phyloP scores from a whole-genome alignment of 192 early-diverging fungal species.

The Geosiphon pyriformis region DNA sequence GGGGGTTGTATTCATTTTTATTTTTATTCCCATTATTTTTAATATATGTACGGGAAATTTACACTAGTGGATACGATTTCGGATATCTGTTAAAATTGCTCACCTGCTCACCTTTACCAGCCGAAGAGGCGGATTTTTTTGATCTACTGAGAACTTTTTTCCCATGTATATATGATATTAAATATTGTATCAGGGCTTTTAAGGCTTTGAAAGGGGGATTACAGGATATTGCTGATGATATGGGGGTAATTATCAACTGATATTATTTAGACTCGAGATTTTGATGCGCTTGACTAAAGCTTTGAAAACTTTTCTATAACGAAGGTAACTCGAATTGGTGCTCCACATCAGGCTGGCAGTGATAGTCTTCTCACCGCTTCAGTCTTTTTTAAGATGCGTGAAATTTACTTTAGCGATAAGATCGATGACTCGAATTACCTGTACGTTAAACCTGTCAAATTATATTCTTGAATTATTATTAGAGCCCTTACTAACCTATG shows the following conservation, averaged over 20 bases:
- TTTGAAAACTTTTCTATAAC: background rate
- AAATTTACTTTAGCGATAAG: slow-evolving; percentile 92
- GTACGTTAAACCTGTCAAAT: slow-evolving; percentile 35
- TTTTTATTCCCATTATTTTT: background rate
- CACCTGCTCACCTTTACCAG: slow-evolving; percentile 83
- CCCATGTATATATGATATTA: slow-evolving; percentile 99
- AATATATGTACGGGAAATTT: background rate
- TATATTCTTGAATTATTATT: background rate
- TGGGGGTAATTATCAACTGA: slow-evolving; percentile 56
- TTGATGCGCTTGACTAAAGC: background rate
- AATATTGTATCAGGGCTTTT: slow-evolving; percentile 96
- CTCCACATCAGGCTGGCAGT: slow-evolving; percentile 98
- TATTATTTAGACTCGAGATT: background rate
- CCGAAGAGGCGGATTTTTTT: slow-evolving; percentile 95
- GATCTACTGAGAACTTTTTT: slow-evolving; percentile 87
- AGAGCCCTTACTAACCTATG: background rate
- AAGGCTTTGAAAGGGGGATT: slow-evolving; percentile 94
- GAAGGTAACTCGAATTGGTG: slow-evolving; percentile 83
- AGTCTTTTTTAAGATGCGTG: slow-evolving; percentile 98
- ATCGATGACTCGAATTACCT: slow-evolving; percentile 94
- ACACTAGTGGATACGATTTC: slow-evolving; percentile 90
- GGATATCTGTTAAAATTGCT: slow-evolving; percentile 95
- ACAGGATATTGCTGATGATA: slow-evolving; percentile 96
- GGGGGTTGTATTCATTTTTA: background rate
- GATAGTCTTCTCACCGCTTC: slow-evolving; percentile 93